phyloP scores from a whole-genome alignment of 345 rosid genomes.

The Arabidopsis suecica region DNA sequence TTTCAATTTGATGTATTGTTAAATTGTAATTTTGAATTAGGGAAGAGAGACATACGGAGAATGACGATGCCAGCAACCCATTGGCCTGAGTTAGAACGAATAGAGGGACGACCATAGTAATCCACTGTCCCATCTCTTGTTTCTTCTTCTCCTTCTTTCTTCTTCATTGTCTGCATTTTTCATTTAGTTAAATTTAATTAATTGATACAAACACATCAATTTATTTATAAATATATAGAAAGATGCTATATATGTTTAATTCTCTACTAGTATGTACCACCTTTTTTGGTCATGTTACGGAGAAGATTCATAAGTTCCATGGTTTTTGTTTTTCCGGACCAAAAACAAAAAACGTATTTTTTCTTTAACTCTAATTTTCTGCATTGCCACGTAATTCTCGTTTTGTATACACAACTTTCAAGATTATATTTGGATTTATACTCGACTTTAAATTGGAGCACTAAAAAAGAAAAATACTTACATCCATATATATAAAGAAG shows the following conservation, averaged over 20 bases:
- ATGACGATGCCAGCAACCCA: conserved; percentile 87
- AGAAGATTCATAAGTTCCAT: conserved; percentile 13
- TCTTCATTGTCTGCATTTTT: conserved; percentile 52
- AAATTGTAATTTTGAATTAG: not conserved
- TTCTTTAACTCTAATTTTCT: not conserved
- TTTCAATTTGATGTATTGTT: not conserved
- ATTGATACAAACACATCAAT: conserved; percentile 13
- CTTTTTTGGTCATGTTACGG: not conserved
- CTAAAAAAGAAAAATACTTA: not conserved
- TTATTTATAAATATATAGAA: not conserved
- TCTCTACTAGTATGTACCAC: conserved; percentile 6
- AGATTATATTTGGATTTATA: conserved; percentile 39
- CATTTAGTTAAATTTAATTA: conserved; percentile 12
- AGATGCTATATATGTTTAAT: not conserved
- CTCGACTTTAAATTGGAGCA: conserved; percentile 2
- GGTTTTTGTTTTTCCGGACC: not conserved
- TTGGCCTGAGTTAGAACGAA: conserved; percentile 65
- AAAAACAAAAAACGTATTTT: not conserved
- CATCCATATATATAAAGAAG: not conserved
- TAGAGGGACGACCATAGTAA: conserved; percentile 72
- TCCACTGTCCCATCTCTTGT: conserved; percentile 82
- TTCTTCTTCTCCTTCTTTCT: conserved; percentile 54
- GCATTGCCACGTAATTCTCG: conserved; percentile 39
- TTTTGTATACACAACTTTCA: conserved; percentile 15
- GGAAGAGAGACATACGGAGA: conserved; percentile 58